phyloP scores from a whole-genome alignment of 2,329 filamentous ascomycete genomes.

The Rasamsonia emersonii region DNA sequence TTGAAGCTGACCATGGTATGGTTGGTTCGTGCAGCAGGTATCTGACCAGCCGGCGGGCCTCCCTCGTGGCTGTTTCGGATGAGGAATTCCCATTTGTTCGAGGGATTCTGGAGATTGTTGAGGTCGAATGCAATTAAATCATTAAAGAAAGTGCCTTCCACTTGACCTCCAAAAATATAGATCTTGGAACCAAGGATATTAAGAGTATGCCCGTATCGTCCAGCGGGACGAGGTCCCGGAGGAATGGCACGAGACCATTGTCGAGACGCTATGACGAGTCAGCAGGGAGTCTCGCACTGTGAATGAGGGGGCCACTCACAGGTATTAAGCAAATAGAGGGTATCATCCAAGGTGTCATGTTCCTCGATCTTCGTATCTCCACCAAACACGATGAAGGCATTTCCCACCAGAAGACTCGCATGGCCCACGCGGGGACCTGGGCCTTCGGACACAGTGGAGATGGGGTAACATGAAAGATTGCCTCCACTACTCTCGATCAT shows the following conservation, averaged over 20 bases:
- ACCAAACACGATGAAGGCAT: constrained; percentile 97
- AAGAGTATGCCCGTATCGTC: constrained; percentile 89
- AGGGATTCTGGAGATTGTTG: constrained; percentile 83
- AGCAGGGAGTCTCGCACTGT: constrained; percentile 13
- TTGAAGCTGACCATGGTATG: constrained; percentile 87
- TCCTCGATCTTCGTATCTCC: constrained; percentile 98
- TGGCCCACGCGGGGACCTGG: constrained; percentile 93
- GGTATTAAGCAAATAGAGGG: constrained; percentile 91
- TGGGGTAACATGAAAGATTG: constrained; percentile 81
- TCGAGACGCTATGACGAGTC: constrained; percentile 62
- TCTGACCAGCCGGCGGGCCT: constrained; percentile 51
- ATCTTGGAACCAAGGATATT: constrained; percentile 97
- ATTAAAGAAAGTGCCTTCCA: constrained; percentile 97
- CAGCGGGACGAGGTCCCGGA: constrained; percentile 73
- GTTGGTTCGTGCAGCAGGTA: constrained; percentile 87
- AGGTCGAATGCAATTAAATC: constrained; percentile 91
- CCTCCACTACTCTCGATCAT: constrained; percentile 81
- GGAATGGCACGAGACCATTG: constrained; percentile 96
- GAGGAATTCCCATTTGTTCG: constrained; percentile 92
- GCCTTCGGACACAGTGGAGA: constrained; percentile 85
- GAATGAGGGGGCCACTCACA: constrained; percentile 55
- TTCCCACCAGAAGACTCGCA: constrained; percentile 86
- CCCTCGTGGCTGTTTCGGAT: constrained; percentile 59
- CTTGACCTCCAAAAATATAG: constrained; percentile 94
- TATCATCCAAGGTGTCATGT: constrained; percentile 83